These are phyloP conservation scores for Castanopsis chinensis DNA, from an alignment of 306 rosid species.

Conservation along the genomic window DNA sequence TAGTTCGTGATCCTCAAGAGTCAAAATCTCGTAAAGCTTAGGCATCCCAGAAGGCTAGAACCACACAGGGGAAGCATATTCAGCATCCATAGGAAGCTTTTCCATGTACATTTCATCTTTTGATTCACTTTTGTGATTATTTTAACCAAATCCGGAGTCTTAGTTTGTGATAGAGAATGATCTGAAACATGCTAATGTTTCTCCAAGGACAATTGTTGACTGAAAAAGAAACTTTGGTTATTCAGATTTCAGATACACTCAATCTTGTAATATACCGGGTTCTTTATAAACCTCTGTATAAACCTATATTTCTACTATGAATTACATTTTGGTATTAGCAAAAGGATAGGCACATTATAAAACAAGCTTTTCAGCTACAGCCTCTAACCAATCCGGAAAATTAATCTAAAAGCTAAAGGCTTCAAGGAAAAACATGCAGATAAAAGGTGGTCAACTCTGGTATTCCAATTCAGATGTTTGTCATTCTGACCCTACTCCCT, in stretches of 20 bases:
- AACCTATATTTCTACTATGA: too few relatives aligned
- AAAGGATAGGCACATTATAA: background rate
- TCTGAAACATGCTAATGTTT: background rate
- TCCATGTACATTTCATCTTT: background rate
- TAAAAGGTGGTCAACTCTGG: background rate
- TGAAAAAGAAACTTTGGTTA: background rate
- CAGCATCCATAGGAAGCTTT: background rate
- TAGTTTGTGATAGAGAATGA: background rate
- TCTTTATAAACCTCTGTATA: too few relatives aligned
- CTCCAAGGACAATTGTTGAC: background rate
- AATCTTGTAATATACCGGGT: too few relatives aligned
- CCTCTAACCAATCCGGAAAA: background rate
- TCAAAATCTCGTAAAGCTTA: background rate
- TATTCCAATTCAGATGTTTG: background rate
- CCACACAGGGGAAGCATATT: background rate
- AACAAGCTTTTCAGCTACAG: background rate
- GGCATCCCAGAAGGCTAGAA: background rate
- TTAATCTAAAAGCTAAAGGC: background rate
- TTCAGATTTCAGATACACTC: too few relatives aligned
- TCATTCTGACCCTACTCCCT: background rate
- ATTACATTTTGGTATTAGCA: too few relatives aligned
- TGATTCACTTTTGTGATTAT: background rate
- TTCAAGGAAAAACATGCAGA: background rate
- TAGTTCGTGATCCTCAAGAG: background rate
- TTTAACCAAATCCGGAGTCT: slow-evolving; percentile 18